Conservation (phyloP, 768 basidiomycete genomes). For the Hirschioporus abietinus region DNA sequence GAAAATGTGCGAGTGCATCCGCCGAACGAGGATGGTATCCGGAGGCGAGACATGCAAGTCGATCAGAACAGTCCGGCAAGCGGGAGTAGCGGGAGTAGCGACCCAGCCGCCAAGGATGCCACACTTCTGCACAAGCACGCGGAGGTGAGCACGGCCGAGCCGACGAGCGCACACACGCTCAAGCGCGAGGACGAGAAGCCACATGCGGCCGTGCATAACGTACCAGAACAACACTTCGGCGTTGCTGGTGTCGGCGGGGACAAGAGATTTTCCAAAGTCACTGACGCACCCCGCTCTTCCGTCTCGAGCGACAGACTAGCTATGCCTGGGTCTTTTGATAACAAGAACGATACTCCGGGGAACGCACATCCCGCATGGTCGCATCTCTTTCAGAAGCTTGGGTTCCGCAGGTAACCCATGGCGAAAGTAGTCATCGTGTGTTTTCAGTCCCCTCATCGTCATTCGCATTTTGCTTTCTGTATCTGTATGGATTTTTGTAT, state of each 20-base stretch:
- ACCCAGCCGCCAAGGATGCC: conserved; percentile 33
- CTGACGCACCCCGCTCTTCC: conserved; percentile 26
- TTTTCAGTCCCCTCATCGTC: too few relatives aligned
- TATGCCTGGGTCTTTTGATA: conserved; percentile 53
- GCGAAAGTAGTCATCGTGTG: too few relatives aligned
- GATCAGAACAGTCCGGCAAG: conserved; percentile 5
- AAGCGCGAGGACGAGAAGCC: conserved; percentile 20
- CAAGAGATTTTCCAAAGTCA: conserved; percentile 8
- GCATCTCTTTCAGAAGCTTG: conserved; percentile 1
- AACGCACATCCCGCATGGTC: conserved; percentile 2
- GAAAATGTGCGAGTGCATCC: conserved; percentile 25
- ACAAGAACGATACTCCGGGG: background rate
- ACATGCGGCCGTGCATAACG: conserved; percentile 20
- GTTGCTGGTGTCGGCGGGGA: conserved; percentile 6
- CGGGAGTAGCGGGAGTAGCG: conserved; percentile 9
- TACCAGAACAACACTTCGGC: conserved; percentile 14
- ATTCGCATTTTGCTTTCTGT: background rate
- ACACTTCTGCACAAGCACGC: background rate
- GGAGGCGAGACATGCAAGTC: conserved; percentile 10
- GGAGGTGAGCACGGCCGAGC: conserved; percentile 11
- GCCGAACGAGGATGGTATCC: conserved; percentile 24
- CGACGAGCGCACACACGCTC: conserved; percentile 11
- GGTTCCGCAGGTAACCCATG: background rate
- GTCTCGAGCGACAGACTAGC: conserved; percentile 44
- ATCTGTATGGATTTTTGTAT: background rate